Percentiles rank a stretch among this genome's conserved stretches.
phyloP scores from a whole-genome alignment of 768 basidiomycete species.

The Suillus spraguei region DNA sequence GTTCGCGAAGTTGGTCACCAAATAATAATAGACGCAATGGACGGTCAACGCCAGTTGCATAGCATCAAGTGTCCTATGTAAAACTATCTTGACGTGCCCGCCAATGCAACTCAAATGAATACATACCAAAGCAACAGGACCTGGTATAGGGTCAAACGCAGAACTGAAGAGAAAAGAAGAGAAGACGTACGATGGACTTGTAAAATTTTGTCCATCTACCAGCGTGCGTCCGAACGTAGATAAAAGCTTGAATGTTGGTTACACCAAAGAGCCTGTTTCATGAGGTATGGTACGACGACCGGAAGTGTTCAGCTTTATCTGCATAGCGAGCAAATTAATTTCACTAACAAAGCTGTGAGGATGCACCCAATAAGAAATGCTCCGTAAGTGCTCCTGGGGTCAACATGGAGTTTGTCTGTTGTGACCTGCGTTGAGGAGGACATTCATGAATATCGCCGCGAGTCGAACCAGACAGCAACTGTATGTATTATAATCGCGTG shows the following conservation, averaged over 20 bases:
- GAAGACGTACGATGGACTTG: conserved; percentile 3
- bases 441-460: neutral
- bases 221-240: conserved; percentile 5
- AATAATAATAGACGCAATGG: conserved; percentile 39
- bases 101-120: neutral
- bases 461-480: neutral
- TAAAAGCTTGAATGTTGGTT: conserved; percentile 8
- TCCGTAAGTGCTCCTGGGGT: neutral
- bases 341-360: neutral
- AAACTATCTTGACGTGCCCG: neutral
- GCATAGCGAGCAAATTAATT: neutral
- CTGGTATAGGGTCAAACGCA: neutral
- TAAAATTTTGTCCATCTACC: neutral
- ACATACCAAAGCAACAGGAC: conserved; percentile 15
- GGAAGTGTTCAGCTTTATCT: neutral
- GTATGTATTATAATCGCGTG: neutral
- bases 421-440: neutral
- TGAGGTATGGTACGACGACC: neutral
- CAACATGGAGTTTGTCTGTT: accelerated
- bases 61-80: conserved; percentile 37
- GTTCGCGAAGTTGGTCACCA: conserved; percentile 37
- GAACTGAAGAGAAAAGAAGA: neutral
- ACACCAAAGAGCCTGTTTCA: conserved; percentile 10
- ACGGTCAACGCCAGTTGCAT: conserved; percentile 37
- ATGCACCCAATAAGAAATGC: neutral